Base-by-base conservation (phyloP, 495 filamentous ascomycete species). In the Penicillium coprophilum region DNA sequence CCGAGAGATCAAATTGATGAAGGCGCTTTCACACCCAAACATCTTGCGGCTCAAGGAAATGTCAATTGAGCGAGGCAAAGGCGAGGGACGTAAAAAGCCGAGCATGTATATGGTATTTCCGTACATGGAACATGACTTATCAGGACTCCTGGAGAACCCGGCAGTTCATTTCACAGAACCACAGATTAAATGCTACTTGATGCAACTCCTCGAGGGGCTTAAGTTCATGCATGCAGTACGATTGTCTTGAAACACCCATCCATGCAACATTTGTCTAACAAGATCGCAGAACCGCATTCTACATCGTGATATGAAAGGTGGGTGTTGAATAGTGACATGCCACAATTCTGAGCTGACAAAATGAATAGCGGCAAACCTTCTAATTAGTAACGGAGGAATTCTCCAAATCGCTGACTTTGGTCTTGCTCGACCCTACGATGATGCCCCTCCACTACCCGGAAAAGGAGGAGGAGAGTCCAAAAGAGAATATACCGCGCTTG, bases 41-140 rank as follows among this genome's bases (percentile, higher is more conserved):
- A 82, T 97, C 31, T 74, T 99, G 52, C 85, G 82, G 50, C 77
- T 99, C 38, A 88, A 90, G 73, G 95, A 99, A 68, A 97, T 99
- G 94, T 90, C 92, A 9, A 86, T 99, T 19, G 94, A 99, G 71
- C 77, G 84, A 46, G 86, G 80, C 60, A 87, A 82, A 73, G 82
- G 77, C 46, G 89, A 92, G 69, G 91, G 89, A 61, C 82, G 85
- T 46, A 94, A 92, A 71, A 85, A 87, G 55, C 87, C 89, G 0
- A 90, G 90, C 68, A 89, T 97, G 80, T 97, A 96, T 69, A 99
- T 99, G 94, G 94, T 97, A 49, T 96, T 87, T 23, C 93, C 92
- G 31, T 99, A 97, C 68, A 96, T 97, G 93, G 94, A 97, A 63
- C 94, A 99, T 68, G 94, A 99, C 68, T 80, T 99, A 6, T 96